Base-by-base conservation (phyloP, 177 flowering plant genomes). In the Telopea speciosissima region DNA sequence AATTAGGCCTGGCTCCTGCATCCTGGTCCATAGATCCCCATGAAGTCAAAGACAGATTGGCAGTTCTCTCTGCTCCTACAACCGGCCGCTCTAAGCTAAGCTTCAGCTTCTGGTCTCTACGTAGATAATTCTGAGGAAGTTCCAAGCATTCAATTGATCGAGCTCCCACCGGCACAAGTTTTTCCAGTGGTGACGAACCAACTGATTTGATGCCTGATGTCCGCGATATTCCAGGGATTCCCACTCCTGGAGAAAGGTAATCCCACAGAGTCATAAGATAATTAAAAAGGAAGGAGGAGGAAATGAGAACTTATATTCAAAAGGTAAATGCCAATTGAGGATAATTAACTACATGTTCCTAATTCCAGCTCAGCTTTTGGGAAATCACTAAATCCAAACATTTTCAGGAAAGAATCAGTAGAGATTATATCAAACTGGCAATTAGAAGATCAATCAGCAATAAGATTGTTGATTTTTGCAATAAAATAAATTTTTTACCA, bases 61-160 rank as follows among this genome's bases (percentile, higher is more conserved):
- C 69, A 63, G 77, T 76, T 71, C 84, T 84, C 70, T 79, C 88
- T 33, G 81, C 79, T 76, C 83, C 89, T 58, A 73, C 81, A 23
- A 80, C 63, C 52, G 73, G 82, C 65, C 66, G 75, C 67, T 81
- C 85, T 31, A 76, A 60, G 75, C 59, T 71, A 65, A 66, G 61
- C 73, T 75, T 81, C 56, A 62, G 72, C 56, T 77, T 81, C 78
- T 76, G 81, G 33, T 85, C 83, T 68, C 71, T 78, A 62, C 63
- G 44, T 4, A 68, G 75, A 69, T 63, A 80, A 65, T 76, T 44
- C 42, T 69, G 71, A 22, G 75, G 68, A 72, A 68, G 72, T 58
- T 78, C 80, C 58, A 73, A 31, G 40, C 62, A 70, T 17, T 83
- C 84, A 75, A 59, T 54, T 9, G 73, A 26, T 54, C 45, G 84